Percentiles rank a stretch among this genome's conserved stretches.
Conservation (phyloP, 306 rosid species). For the Mimosa pudica region DNA sequence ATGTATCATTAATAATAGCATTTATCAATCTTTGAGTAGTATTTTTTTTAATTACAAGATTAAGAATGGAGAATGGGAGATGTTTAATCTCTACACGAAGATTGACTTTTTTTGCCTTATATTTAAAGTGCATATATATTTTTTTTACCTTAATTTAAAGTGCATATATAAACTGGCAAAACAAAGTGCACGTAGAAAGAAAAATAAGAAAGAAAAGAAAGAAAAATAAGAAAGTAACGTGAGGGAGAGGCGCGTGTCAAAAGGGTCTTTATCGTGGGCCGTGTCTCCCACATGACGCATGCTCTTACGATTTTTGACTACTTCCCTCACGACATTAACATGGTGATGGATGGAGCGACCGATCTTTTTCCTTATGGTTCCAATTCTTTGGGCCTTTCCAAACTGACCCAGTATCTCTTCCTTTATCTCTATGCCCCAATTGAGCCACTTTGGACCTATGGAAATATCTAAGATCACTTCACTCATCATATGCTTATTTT, state of each 20-base stretch:
- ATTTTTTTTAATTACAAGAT: too few relatives aligned
- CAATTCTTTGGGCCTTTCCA: background rate
- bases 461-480: background rate
- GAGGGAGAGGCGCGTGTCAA: background rate
- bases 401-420: background rate
- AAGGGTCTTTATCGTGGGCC: background rate
- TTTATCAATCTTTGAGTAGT: too few relatives aligned
- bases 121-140: too few relatives aligned
- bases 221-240: background rate
- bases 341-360: background rate
- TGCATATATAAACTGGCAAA: too few relatives aligned
- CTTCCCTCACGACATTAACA: background rate
- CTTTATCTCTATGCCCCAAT: background rate
- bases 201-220: too few relatives aligned
- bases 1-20: too few relatives aligned
- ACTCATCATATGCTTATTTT: background rate
- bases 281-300: background rate
- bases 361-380: background rate
- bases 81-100: too few relatives aligned
- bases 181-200: too few relatives aligned
- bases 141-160: too few relatives aligned
- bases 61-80: too few relatives aligned
- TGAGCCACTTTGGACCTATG: background rate
- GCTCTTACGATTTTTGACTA: constrained; percentile 5
- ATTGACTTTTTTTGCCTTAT: too few relatives aligned